Percentiles rank a stretch among this genome's conserved stretches.
Evolutionary conservation across 2,329 filamentous ascomycete species (phyloP).

Genomic region (Cordyceps cateniannulata): DNA sequence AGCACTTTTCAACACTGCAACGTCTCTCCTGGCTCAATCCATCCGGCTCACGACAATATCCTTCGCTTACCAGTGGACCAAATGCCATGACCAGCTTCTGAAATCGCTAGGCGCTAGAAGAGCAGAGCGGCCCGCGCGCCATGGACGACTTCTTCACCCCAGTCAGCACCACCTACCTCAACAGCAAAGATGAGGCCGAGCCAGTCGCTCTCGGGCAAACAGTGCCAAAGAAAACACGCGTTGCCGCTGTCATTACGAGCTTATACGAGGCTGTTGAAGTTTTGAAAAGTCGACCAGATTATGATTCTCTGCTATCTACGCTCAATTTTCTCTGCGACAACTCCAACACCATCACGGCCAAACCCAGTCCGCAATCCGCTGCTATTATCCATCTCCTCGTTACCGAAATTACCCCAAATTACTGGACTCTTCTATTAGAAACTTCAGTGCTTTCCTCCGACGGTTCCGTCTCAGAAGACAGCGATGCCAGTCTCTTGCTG

Average conservation of each 20-base stretch:
- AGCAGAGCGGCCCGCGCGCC: neutral
- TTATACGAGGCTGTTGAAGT: slow-evolving; percentile 50
- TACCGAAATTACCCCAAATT: slow-evolving; percentile 69
- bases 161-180: slow-evolving; percentile 45
- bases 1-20: neutral
- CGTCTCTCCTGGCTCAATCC: neutral
- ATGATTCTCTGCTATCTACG: slow-evolving; percentile 45
- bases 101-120: neutral
- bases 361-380: slow-evolving; percentile 59
- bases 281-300: slow-evolving; percentile 56
- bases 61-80: neutral
- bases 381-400: slow-evolving; percentile 72
- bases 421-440: slow-evolving; percentile 62
- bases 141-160: slow-evolving; percentile 54
- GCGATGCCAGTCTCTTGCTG: slow-evolving; percentile 47
- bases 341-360: slow-evolving; percentile 12
- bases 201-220: neutral
- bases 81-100: neutral
- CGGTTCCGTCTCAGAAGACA: slow-evolving; percentile 17
- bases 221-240: neutral
- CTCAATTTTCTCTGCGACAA: slow-evolving; percentile 44
- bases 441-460: slow-evolving; percentile 21
- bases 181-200: slow-evolving; percentile 26
- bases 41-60: neutral
- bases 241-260: slow-evolving; percentile 19